Base-by-base conservation (phyloP, 2,329 filamentous ascomycete species). In the Escovopsis weberi region DNA sequence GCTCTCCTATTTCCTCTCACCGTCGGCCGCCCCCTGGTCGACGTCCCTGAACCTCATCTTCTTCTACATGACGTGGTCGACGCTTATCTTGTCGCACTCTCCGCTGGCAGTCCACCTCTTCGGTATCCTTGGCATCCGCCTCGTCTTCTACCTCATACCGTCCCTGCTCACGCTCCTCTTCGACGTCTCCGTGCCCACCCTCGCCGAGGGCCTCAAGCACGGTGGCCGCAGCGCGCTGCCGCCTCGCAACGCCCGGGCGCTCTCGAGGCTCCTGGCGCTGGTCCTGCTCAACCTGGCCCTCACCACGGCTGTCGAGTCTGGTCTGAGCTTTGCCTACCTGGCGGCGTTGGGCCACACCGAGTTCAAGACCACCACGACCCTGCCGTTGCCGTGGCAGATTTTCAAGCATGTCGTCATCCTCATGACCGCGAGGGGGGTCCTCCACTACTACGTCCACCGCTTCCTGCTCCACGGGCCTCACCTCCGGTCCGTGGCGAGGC, bases 11-110 rank as follows among this genome's bases (percentile, higher is more conserved):
- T 68, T 83, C 52, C 65, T 79, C 39, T 70, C 75, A 18, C 74
- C 76, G 2, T 66, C 72, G 38, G 58, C 78, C 45, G 72, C 75
- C 6, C 81, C 82, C 6, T 87, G 82, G 66, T 80, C 70, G 12
- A 89, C 86, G 2, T 87, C 80, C 1, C 68, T 94, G 48, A 94
- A 91, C 59, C 65, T 94, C 23, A 66, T 93, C 48, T 88, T 94
- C 67, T 91, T 94, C 62, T 89, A 87, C 59, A 74, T 94, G 65
- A 89, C 85, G 51, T 94, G 87, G 87, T 78, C 78, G 6, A 89
- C 85, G 0, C 71, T 95, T 30, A 77, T 93, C 34, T 67, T 89
- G 3, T 82, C 82, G 6, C 82, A 93, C 53, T 70, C 80, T 1
- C 78, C 84, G 0, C 66, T 91, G 12, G 74, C 76, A 45, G 75